phyloP scores from a whole-genome alignment of 2,329 filamentous ascomycete species.

The Arthroderma sp. region DNA sequence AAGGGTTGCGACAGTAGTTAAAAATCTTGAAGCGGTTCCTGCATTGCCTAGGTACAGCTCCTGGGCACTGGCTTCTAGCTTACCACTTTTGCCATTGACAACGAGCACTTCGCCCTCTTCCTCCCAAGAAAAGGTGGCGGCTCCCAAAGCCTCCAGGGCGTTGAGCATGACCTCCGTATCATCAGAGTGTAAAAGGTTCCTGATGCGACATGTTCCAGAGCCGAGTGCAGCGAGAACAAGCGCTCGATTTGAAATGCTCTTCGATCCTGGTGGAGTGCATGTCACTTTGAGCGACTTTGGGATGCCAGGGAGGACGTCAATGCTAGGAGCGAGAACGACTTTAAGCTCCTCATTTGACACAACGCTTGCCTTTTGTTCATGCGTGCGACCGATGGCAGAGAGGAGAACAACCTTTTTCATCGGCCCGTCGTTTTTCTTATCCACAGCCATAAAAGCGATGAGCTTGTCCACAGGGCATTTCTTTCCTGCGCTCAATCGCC shows the following conservation, averaged over 20 bases:
- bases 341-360: conserved; percentile 79
- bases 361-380: conserved; percentile 77
- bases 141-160: conserved; percentile 71
- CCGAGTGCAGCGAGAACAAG: conserved; percentile 88
- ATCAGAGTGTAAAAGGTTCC: conserved; percentile 87
- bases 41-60: conserved; percentile 91
- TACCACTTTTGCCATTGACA: conserved; percentile 81
- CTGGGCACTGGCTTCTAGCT: conserved; percentile 60
- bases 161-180: conserved; percentile 96
- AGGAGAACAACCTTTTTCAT: conserved; percentile 95
- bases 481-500: conserved; percentile 73
- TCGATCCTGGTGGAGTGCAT: conserved; percentile 85
- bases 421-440: conserved; percentile 94
- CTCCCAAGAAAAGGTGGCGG: conserved; percentile 85
- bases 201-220: conserved; percentile 72
- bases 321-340: conserved; percentile 67
- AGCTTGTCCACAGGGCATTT: conserved; percentile 75
- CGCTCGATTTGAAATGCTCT: conserved; percentile 93
- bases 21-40: conserved; percentile 86
- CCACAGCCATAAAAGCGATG: conserved; percentile 86
- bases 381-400: conserved; percentile 74
- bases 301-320: conserved; percentile 62
- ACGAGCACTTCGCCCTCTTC: conserved; percentile 84
- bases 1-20: conserved; percentile 81
- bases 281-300: conserved; percentile 53